phyloP scores from a whole-genome alignment of 352 stramenopile species.

The Phytophthora multivora region DNA sequence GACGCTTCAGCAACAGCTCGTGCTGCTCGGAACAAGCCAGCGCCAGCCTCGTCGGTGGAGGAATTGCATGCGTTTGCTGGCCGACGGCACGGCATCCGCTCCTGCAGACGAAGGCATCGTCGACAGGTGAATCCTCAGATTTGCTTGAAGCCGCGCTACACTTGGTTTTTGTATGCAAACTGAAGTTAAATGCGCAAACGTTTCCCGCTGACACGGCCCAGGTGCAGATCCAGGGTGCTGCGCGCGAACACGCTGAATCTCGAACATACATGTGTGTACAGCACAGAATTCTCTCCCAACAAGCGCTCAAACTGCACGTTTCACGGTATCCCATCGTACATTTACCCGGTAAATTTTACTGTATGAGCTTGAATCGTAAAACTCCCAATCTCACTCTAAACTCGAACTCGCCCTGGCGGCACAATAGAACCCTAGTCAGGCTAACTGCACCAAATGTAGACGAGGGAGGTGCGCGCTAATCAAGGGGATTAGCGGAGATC shows the following conservation, averaged over 20 bases:
- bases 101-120: constrained; percentile 17
- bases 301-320: background rate
- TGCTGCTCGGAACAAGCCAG: background rate
- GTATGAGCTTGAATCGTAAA: too few species aligned
- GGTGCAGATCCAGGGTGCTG: background rate
- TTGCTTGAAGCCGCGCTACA: constrained; percentile 23
- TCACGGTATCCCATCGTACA: too few species aligned
- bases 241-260: background rate
- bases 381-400: too few species aligned
- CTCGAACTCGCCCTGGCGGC: too few species aligned
- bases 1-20: too few species aligned
- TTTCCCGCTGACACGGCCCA: background rate
- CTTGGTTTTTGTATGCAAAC: constrained; percentile 17
- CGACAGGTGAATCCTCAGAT: constrained; percentile 26
- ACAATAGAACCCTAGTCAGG: too few species aligned
- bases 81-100: background rate
- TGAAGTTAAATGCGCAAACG: constrained; percentile 32
- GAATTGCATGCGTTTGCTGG: background rate
- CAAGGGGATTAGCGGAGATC: background rate
- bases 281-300: too few species aligned
- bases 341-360: too few species aligned
- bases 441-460: background rate
- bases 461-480: background rate
- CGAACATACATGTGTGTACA: too few species aligned
- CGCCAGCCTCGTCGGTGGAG: background rate